A percentile compares a stretch with the other conserved stretches of the same genome.
These are phyloP conservation scores for Sisymbrium irio DNA, from an alignment of 345 rosid genomes.

Conservation along the genomic window DNA sequence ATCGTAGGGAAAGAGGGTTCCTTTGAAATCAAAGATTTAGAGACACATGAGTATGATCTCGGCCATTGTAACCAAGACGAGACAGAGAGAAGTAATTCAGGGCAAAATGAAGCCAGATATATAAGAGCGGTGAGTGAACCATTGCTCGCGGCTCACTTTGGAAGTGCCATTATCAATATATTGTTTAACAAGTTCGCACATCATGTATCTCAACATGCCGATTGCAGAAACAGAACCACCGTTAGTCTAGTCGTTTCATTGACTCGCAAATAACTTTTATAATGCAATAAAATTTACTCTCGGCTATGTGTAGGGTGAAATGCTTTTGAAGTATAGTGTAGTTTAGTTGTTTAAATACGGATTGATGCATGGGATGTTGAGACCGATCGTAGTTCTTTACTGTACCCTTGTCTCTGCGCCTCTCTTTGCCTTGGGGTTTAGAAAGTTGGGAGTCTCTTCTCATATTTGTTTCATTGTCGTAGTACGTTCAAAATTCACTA, in stretches of 20 bases:
- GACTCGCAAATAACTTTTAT: neutral
- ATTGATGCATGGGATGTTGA: no score
- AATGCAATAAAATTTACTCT: neutral
- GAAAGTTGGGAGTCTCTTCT: no score
- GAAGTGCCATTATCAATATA: conserved; percentile 36
- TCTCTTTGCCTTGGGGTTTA: no score
- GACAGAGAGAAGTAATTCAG: conserved; percentile 10
- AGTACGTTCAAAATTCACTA: no score
- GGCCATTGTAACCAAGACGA: conserved; percentile 4
- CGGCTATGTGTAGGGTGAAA: neutral
- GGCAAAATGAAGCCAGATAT: conserved; percentile 37
- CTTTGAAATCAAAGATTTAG: conserved; percentile 16
- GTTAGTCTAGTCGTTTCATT: conserved; percentile 19
- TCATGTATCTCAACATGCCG: conserved; percentile 25
- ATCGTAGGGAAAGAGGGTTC: conserved; percentile 39
- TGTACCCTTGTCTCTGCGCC: no score
- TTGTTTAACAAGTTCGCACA: conserved; percentile 36
- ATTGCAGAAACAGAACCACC: conserved; percentile 24
- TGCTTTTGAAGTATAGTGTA: no score
- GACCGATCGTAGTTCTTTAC: no score
- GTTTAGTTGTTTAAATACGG: no score
- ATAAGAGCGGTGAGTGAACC: conserved; percentile 63
- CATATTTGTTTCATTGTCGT: no score
- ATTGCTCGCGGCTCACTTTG: conserved; percentile 50
- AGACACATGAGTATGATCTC: conserved; percentile 23